phyloP scores from a whole-genome alignment of 768 basidiomycete genomes.

The Exidia glandulosa region DNA sequence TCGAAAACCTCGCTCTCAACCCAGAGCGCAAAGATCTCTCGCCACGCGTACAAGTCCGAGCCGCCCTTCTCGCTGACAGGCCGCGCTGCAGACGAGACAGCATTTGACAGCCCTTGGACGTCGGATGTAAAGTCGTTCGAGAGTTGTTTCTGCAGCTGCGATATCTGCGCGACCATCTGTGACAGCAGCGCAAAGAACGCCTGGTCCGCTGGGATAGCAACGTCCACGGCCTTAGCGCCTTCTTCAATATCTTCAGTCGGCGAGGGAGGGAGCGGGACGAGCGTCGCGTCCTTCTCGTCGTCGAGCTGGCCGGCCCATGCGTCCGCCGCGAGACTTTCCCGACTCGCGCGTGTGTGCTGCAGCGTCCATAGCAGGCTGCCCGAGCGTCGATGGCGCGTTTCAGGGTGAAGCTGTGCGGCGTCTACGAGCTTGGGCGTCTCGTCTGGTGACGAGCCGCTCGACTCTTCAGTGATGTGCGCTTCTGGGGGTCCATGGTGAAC shows the following conservation, averaged over 20 bases:
- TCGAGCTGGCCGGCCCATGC: neutral
- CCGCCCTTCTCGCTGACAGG: slow-evolving; percentile 15
- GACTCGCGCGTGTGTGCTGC: neutral
- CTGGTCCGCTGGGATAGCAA: slow-evolving; percentile 69
- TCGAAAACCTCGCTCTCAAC: slow-evolving; percentile 82
- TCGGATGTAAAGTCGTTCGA: slow-evolving; percentile 29
- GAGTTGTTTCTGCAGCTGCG: neutral
- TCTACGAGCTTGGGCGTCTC: too few species aligned
- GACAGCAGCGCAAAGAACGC: slow-evolving; percentile 72
- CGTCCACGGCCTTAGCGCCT: slow-evolving; percentile 56
- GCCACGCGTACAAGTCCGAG: slow-evolving; percentile 75
- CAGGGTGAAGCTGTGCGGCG: too few species aligned
- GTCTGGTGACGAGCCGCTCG: too few species aligned
- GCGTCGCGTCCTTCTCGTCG: too few species aligned
- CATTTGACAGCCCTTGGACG: slow-evolving; percentile 35
- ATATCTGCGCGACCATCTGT: slow-evolving; percentile 18
- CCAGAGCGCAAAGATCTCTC: slow-evolving; percentile 82
- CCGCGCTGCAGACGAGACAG: slow-evolving; percentile 19
- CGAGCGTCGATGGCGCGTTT: too few species aligned
- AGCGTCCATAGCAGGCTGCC: neutral
- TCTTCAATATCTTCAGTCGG: neutral
- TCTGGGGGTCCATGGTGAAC: too few species aligned
- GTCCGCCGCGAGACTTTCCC: neutral
- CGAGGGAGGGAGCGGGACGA: neutral
- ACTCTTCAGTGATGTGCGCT: too few species aligned